Base-by-base conservation (phyloP, 257 asterid genomes). In the Nicotiana tabacum region DNA sequence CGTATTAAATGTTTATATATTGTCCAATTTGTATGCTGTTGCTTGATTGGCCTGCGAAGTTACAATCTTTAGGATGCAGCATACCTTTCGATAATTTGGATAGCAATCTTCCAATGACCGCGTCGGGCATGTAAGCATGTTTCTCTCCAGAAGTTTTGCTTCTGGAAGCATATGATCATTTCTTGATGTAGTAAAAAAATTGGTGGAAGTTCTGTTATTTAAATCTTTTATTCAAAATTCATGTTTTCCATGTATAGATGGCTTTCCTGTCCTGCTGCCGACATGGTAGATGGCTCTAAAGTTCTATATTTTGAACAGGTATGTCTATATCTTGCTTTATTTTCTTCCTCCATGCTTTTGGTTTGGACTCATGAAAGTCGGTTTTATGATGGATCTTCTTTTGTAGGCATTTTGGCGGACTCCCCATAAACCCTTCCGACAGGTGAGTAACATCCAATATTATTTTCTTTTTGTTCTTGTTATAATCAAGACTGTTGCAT, bases 341-440 rank as follows among this genome's bases (percentile, higher is more conserved):
- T 43, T 76, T 10, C 18, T 12, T 53, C 60, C 37, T 37, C 27
- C 70, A n/a, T 64, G 61, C 65, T 51, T 27, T 13, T 9, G 82
- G 17, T 33, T 11, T 78, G 70, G 33, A 70, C 12, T 0, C 1
- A 9, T 16, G 30, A 32, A 15, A 2, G 35, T 58, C 17, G 3
- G 27, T 37, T 53, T 78, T 77, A 33, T 68, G 29, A 32, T 16
- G 51, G 48, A 65, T 55, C 53, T 82, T 27, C 70, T 69, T 69
- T 88, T 76, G 58, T 79, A 93, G 99, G 99, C 98, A 58, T 96
- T 96, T 90, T 94, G 98, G 97, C 92, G 99, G 85, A 95, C 97
- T 81, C 97, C 98, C 57, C 91, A 87, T 64, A 95, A 94, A 86
- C 99, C 99, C 61, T 96, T 93, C 84, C 92, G 99, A 15, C 99